Evolutionary conservation across 805 yeast genomes (phyloP).

Genomic region (Wickerhamiella azymoides): DNA sequence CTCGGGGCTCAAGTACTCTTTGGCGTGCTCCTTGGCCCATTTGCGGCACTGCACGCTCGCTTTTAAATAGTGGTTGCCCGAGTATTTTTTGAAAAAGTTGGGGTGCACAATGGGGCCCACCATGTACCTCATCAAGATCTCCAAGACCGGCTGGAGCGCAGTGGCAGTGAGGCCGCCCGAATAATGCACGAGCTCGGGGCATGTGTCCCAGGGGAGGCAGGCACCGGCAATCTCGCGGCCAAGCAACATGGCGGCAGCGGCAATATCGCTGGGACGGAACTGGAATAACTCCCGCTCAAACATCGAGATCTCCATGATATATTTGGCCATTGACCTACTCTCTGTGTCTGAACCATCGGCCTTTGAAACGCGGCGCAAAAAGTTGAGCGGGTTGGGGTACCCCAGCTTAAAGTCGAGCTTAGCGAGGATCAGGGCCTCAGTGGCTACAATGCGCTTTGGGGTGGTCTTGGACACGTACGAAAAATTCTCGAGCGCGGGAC

Average conservation of each 20-base stretch:
- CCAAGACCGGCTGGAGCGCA: conserved; percentile 59
- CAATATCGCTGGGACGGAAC: conserved; percentile 57
- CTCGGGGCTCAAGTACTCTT: background rate
- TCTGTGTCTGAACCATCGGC: conserved; percentile 82
- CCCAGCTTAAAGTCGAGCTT: conserved; percentile 60
- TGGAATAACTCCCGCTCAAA: conserved; percentile 67
- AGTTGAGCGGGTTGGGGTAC: conserved; percentile 84
- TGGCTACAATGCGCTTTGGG: conserved; percentile 64
- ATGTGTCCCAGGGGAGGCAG: conserved; percentile 53
- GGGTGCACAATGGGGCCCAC: conserved; percentile 70
- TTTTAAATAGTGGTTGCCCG: conserved; percentile 76
- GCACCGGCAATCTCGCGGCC: conserved; percentile 60
- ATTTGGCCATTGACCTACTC: conserved; percentile 74
- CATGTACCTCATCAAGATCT: conserved; percentile 57
- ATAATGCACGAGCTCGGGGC: conserved; percentile 64
- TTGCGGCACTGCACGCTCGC: conserved; percentile 26
- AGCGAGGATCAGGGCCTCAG: conserved; percentile 67
- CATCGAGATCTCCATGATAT: conserved; percentile 60
- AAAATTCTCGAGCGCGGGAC: conserved; percentile 74
- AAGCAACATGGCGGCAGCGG: conserved; percentile 82
- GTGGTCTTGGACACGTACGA: conserved; percentile 83
- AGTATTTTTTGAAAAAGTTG: conserved; percentile 86
- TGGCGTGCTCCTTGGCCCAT: conserved; percentile 22
- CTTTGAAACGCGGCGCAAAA: conserved; percentile 72
- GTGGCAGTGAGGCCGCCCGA: conserved; percentile 76